These are phyloP conservation scores for Lasiodiplodia citricola DNA, from an alignment of 2,329 filamentous ascomycete species.

Conservation along the genomic window DNA sequence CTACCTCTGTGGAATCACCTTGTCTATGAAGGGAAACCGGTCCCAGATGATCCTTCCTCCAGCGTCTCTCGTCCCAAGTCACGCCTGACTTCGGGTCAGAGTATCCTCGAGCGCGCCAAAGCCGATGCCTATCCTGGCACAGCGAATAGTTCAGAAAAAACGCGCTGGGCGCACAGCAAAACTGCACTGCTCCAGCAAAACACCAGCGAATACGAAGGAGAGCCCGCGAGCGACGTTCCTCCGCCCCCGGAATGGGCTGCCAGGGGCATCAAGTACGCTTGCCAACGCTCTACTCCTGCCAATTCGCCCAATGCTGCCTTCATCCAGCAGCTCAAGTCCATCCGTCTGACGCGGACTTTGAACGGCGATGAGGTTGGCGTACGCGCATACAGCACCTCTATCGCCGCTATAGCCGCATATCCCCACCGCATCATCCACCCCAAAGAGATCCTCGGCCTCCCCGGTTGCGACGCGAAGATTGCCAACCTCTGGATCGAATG, in stretches of 20 bases:
- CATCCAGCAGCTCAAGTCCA: constrained; percentile 73
- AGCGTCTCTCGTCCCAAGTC: constrained; percentile 17
- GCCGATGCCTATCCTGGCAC: constrained; percentile 46
- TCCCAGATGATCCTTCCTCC: constrained; percentile 42
- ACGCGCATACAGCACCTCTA: constrained; percentile 84
- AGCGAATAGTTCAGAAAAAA: constrained; percentile 5
- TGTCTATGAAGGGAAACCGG: constrained; percentile 57
- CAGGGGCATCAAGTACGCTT: constrained; percentile 72
- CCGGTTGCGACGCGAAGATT: constrained; percentile 82
- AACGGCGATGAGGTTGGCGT: constrained; percentile 79
- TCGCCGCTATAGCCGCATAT: constrained; percentile 83
- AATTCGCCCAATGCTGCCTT: constrained; percentile 76
- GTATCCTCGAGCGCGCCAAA: constrained; percentile 61
- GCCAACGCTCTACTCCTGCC: constrained; percentile 75
- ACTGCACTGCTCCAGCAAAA: constrained; percentile 66
- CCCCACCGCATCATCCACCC: constrained; percentile 61
- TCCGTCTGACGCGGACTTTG: constrained; percentile 73
- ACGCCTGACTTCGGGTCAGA: constrained; percentile 17
- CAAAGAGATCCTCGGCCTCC: constrained; percentile 60
- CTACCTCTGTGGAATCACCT: constrained; percentile 56
- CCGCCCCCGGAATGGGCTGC: constrained; percentile 72
- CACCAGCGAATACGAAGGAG: constrained; percentile 77
- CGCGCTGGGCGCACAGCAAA: constrained; percentile 26
- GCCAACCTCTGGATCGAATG: constrained; percentile 80
- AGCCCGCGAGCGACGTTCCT: constrained; percentile 58